Evolutionary conservation across 1,139 yeast species (phyloP).

Genomic region (Candida sanyaensis): DNA sequence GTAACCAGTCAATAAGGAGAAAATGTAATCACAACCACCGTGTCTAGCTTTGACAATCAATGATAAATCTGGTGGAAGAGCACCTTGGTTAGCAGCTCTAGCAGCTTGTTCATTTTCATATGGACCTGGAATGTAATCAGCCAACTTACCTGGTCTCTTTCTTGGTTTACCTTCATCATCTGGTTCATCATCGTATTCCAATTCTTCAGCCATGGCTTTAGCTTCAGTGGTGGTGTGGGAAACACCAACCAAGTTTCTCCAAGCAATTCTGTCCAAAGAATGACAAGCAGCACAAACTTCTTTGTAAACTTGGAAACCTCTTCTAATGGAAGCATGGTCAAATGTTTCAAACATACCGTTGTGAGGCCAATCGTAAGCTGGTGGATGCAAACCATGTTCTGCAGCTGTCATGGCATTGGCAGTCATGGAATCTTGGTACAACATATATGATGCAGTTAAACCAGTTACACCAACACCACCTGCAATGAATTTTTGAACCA

Average conservation of each 20-base stretch:
- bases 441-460: slow-evolving; percentile 69
- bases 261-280: slow-evolving; percentile 93
- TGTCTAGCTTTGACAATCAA: slow-evolving; percentile 98
- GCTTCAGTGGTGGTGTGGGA: slow-evolving; percentile 92
- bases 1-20: slow-evolving; percentile 94
- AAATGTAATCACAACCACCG: slow-evolving; percentile 96
- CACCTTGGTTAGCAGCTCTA: slow-evolving; percentile 99
- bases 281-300: slow-evolving; percentile 99
- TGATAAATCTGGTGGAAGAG: slow-evolving; percentile 97
- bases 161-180: slow-evolving; percentile 99
- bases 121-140: slow-evolving; percentile 94
- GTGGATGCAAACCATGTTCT: slow-evolving; percentile 98
- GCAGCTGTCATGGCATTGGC: slow-evolving; percentile 99
- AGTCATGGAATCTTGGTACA: slow-evolving; percentile 77
- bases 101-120: slow-evolving; percentile 99
- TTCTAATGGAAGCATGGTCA: slow-evolving; percentile 96
- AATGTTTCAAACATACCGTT: slow-evolving; percentile 88
- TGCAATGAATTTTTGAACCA: slow-evolving; percentile 57
- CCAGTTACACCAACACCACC: slow-evolving; percentile 72
- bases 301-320: slow-evolving; percentile 98
- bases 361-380: slow-evolving; percentile 92
- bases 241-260: slow-evolving; percentile 98
- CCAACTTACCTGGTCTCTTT: slow-evolving; percentile 97
- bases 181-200: slow-evolving; percentile 98
- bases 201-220: slow-evolving; percentile 92